These are phyloP conservation scores for Parmales sp. DNA, from an alignment of 108 stramenopile species.

Conservation along the genomic window DNA sequence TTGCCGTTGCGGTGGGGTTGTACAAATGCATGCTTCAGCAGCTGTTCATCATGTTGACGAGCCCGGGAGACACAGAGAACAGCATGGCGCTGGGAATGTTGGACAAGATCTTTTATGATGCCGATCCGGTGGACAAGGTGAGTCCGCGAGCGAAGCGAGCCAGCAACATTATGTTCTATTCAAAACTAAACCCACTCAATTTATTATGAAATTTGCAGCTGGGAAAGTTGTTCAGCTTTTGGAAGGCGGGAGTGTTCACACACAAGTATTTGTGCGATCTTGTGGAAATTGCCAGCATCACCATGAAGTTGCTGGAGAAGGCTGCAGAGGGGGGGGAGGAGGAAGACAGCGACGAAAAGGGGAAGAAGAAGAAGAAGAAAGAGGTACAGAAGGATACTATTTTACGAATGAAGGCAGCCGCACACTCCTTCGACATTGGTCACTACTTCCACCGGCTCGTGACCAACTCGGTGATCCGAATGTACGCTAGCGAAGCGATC, in stretches of 20 bases:
- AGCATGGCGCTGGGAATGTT: constrained; percentile 54
- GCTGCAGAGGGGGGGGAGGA: constrained; percentile 28
- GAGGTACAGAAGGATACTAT: constrained; percentile 27
- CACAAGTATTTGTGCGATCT: constrained; percentile 72
- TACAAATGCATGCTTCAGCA: constrained; percentile 70
- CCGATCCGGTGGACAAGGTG: constrained; percentile 64
- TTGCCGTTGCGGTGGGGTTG: constrained; percentile 61
- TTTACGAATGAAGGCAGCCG: constrained; percentile 49
- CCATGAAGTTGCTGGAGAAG: constrained; percentile 59
- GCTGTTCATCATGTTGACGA: constrained; percentile 56
- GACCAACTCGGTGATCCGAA: too few relatives aligned
- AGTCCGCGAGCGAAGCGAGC: too few relatives aligned
- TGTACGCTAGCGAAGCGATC: too few relatives aligned
- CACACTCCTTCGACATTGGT: constrained; percentile 60
- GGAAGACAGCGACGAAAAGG: constrained; percentile 3
- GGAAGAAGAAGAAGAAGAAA: constrained; percentile 26
- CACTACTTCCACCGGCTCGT: too few relatives aligned
- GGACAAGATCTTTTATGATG: constrained; percentile 64
- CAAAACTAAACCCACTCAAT: too few relatives aligned
- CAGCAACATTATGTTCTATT: too few relatives aligned
- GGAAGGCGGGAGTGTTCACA: constrained; percentile 57
- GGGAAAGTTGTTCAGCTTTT: constrained; percentile 51
- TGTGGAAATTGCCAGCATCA: constrained; percentile 57
- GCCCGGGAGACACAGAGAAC: constrained; percentile 58
- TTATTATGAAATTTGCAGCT: too few relatives aligned